A percentile compares a stretch with the other conserved stretches of the same genome.
These are phyloP conservation scores for Backusella tuberculispora DNA, from an alignment of 192 early-diverging fungal species.

Conservation along the genomic window DNA sequence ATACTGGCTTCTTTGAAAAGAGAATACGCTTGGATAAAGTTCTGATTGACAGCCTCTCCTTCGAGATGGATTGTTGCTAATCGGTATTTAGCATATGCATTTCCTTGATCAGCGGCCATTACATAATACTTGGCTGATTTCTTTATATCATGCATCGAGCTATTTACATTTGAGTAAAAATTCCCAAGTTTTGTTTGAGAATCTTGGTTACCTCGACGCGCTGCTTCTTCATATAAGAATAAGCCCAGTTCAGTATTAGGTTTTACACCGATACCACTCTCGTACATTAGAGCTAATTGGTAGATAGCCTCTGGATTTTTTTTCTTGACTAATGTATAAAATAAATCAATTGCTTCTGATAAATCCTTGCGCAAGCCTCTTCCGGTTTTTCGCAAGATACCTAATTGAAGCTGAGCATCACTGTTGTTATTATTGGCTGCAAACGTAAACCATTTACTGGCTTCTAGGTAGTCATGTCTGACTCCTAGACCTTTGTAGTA, in stretches of 20 bases:
- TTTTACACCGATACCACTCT: background rate
- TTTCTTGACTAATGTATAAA: background rate
- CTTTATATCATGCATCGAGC: conserved; percentile 17
- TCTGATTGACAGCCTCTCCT: conserved; percentile 29
- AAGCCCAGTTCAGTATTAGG: background rate
- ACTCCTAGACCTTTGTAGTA: conserved; percentile 1
- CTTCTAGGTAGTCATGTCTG: background rate
- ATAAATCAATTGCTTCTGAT: background rate
- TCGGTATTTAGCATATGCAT: background rate
- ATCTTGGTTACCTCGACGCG: background rate
- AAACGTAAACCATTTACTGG: background rate
- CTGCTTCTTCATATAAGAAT: background rate
- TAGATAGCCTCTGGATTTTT: background rate
- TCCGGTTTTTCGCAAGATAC: background rate
- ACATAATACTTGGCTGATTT: conserved; percentile 28
- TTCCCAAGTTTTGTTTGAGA: background rate
- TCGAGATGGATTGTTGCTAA: background rate
- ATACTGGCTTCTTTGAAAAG: too few relatives aligned
- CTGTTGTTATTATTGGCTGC: background rate
- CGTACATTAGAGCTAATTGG: background rate
- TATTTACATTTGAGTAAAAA: background rate
- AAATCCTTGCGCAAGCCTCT: background rate
- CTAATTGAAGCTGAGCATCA: background rate
- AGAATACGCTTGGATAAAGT: too few relatives aligned
- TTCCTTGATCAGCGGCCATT: conserved; percentile 8